These are phyloP conservation scores for Lichtheimia corymbifera DNA, from an alignment of 371 early-diverging fungal genomes.

Conservation along the genomic window DNA sequence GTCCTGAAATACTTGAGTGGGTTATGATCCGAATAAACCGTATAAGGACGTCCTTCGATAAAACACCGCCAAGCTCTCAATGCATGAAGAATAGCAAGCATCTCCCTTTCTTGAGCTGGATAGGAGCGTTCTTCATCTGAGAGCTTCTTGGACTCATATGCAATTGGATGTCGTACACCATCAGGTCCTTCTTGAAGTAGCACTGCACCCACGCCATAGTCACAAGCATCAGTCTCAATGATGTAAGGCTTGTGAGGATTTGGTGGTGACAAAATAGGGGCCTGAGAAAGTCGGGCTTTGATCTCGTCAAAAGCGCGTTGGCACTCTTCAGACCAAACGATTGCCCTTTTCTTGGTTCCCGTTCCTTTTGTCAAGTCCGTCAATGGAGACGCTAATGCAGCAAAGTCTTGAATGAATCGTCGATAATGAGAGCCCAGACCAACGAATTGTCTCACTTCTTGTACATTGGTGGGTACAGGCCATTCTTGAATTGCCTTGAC, in stretches of 20 bases:
- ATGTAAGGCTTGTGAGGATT: neutral
- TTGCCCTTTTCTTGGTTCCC: slow-evolving; percentile 15
- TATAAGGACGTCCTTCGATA: slow-evolving; percentile 22
- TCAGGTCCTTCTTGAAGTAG: slow-evolving; percentile 30
- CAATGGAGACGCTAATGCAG: slow-evolving; percentile 39
- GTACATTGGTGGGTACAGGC: slow-evolving; percentile 35
- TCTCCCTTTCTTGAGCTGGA: slow-evolving; percentile 41
- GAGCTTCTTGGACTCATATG: slow-evolving; percentile 40
- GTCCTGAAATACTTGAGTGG: slow-evolving; percentile 24
- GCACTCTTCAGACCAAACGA: slow-evolving; percentile 19
- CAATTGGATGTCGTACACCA: slow-evolving; percentile 22
- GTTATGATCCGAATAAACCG: slow-evolving; percentile 28
- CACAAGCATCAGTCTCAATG: too few species aligned
- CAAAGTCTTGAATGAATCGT: slow-evolving; percentile 29
- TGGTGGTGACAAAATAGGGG: slow-evolving; percentile 23
- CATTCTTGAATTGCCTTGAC: slow-evolving; percentile 33
- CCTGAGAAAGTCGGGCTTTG: slow-evolving; percentile 13
- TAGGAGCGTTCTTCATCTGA: slow-evolving; percentile 29
- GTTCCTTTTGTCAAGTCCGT: slow-evolving; percentile 33
- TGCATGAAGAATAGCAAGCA: slow-evolving; percentile 34
- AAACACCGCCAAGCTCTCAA: slow-evolving; percentile 33
- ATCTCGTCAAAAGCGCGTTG: slow-evolving; percentile 24
- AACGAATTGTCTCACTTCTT: slow-evolving; percentile 35
- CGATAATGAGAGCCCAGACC: slow-evolving; percentile 36
- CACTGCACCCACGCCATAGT: slow-evolving; percentile 36